These are phyloP conservation scores for Eucalyptus tenuipes DNA, from an alignment of 345 rosid species.

Conservation along the genomic window DNA sequence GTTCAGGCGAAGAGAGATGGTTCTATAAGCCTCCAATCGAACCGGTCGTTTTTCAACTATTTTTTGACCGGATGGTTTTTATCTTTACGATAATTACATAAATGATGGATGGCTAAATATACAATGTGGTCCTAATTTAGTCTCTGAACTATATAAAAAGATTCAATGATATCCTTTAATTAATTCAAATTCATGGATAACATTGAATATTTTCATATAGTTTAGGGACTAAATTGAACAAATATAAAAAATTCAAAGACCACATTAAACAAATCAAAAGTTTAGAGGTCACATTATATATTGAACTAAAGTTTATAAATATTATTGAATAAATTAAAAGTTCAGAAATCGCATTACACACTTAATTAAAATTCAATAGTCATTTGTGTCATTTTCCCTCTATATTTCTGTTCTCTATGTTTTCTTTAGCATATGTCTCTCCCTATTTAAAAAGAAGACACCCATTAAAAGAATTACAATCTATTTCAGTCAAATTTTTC, in stretches of 20 bases:
- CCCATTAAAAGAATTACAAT: background rate
- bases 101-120: no score
- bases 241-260: accelerated
- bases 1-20: background rate
- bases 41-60: background rate
- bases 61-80: background rate
- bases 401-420: accelerated
- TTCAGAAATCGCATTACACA: accelerated
- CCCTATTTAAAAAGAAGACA: background rate
- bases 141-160: accelerated
- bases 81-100: background rate
- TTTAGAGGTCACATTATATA: accelerated
- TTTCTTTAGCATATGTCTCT: background rate
- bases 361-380: no score
- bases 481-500: background rate
- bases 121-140: accelerated
- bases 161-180: no score
- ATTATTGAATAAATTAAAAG: no score
- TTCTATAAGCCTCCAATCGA: background rate
- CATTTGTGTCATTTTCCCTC: no score
- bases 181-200: accelerated
- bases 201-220: accelerated
- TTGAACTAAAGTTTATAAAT: accelerated
- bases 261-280: accelerated
- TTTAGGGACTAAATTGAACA: accelerated